Evolutionary conservation across 2,329 filamentous ascomycete species (phyloP), one percentile per base, ranked within the genome.

Genomic region (Alternaria dauci): DNA sequence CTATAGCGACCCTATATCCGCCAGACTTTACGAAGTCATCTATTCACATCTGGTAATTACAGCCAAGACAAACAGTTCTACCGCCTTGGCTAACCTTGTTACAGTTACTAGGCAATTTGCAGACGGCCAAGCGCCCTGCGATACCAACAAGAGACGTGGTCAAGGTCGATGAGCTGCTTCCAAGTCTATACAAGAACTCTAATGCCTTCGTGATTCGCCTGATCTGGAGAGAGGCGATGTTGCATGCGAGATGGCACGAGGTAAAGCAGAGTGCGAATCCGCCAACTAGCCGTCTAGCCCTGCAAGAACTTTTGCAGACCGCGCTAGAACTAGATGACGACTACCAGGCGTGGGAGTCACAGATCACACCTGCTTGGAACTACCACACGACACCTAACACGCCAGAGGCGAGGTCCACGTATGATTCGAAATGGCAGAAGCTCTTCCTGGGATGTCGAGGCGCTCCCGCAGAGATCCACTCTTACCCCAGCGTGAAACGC

Each of bases 161-260:
- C 14, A 61, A 59, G 18, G 61, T 65, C 2, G 56, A 63, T 14
- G 48, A 62, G 20, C 52, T 62, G 30, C 23, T 70, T 8, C 66
- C 69, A 0, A 63, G 58, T 34, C 50, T 72, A n/a, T 71, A 70
- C 54, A 73, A 57, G 51, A 65, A 62, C 26, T 57, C 66, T 2
- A 66, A 69, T 7, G 59, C 68, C 1, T 66, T 67, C 28, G 64
- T 75, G 11, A 68, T 75, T 20, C 64, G 67, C 18, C 55, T 75
- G 1, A 69, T 75, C 8, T 70, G 73, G 57, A 60, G 61, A 39
- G 68, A 65, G 52, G 67, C 69, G 6, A 55, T 64, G 8, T 51
- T 75, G 18, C 72, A 76, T 46, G 67, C 73, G 5, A 62, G 46
- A 52, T 76, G 74, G 74, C 68, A 70, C 26, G 67, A 72, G 23